Conservation (phyloP, 257 asterid species). For the Solanum gracilifrons region DNA sequence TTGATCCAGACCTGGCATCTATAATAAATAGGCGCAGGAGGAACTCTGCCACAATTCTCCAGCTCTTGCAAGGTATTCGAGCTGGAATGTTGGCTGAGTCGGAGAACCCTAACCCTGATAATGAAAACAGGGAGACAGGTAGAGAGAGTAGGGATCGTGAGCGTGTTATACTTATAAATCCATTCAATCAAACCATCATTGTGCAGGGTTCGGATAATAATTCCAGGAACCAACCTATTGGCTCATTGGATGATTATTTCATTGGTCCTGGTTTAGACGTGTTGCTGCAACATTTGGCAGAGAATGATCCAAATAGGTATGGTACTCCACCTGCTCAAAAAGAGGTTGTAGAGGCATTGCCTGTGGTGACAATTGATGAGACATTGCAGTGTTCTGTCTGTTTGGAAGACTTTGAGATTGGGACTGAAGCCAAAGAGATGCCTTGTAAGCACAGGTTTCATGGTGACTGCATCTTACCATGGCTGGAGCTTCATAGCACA, state of each 20-base stretch:
- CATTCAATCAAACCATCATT: constrained; percentile 52
- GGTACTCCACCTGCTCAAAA: constrained; percentile 81
- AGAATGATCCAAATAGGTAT: constrained; percentile 65
- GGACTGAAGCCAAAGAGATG: constrained; percentile 59
- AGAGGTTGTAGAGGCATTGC: constrained; percentile 67
- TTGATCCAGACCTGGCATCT: constrained; percentile 46
- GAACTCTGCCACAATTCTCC: constrained; percentile 64
- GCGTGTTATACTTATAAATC: constrained; percentile 57
- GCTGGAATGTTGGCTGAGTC: constrained; percentile 41
- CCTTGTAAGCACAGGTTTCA: constrained; percentile 88
- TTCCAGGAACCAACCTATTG: constrained; percentile 33
- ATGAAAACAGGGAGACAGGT: constrained; percentile 7
- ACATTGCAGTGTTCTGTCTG: constrained; percentile 56
- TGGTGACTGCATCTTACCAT: constrained; percentile 56
- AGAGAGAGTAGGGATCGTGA: constrained; percentile 23
- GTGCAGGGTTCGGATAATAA: constrained; percentile 31
- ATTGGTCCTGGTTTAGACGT: constrained; percentile 67
- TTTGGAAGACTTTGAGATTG: constrained; percentile 73
- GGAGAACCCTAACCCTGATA: constrained; percentile 10
- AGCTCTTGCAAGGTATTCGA: constrained; percentile 59
- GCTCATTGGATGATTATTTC: constrained; percentile 68
- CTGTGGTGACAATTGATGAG: constrained; percentile 36
- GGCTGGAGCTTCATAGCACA: constrained; percentile 89
- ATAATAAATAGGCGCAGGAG: constrained; percentile 43
- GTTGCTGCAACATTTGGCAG: constrained; percentile 73